Percentiles rank a stretch among this genome's conserved stretches.
These are phyloP conservation scores for Aschersonia sp. DNA, from an alignment of 2,329 filamentous ascomycete species.

Conservation along the genomic window DNA sequence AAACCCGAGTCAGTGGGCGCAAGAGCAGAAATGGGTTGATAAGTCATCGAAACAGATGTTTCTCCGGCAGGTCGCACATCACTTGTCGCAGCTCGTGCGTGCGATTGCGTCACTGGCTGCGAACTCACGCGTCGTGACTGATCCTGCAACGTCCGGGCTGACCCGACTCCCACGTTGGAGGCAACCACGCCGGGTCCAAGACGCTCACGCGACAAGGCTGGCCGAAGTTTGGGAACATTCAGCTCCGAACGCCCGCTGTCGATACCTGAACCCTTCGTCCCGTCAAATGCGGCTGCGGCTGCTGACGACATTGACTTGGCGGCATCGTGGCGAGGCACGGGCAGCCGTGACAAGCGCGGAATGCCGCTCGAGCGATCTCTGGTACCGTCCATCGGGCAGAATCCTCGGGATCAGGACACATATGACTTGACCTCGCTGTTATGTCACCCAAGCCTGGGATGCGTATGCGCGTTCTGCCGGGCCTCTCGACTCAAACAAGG, in stretches of 20 bases:
- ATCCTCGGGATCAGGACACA: neutral
- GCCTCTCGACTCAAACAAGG: too few species aligned
- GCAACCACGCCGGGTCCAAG: conserved; percentile 14
- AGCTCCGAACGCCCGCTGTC: conserved; percentile 13
- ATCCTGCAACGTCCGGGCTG: conserved; percentile 7
- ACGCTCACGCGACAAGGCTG: conserved; percentile 24
- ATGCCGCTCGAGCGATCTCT: conserved; percentile 22
- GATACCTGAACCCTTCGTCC: conserved; percentile 1
- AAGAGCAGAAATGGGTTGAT: too few species aligned
- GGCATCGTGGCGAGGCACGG: conserved; percentile 18
- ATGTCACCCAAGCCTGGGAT: too few species aligned
- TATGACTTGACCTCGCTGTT: too few species aligned
- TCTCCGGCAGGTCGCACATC: too few species aligned
- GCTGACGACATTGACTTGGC: conserved; percentile 14
- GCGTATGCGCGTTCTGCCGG: too few species aligned
- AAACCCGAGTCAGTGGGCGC: too few species aligned
- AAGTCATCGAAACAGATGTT: too few species aligned
- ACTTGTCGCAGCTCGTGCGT: too few species aligned
- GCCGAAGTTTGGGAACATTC: conserved; percentile 24
- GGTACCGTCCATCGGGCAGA: conserved; percentile 14
- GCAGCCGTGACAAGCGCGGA: conserved; percentile 23
- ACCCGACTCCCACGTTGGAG: conserved; percentile 6
- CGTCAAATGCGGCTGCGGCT: conserved; percentile 9
- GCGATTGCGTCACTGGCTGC: too few species aligned
- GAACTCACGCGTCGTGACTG: neutral